Evolutionary conservation across 345 rosid genomes (phyloP).

Genomic region (Melaleuca quinquenervia): DNA sequence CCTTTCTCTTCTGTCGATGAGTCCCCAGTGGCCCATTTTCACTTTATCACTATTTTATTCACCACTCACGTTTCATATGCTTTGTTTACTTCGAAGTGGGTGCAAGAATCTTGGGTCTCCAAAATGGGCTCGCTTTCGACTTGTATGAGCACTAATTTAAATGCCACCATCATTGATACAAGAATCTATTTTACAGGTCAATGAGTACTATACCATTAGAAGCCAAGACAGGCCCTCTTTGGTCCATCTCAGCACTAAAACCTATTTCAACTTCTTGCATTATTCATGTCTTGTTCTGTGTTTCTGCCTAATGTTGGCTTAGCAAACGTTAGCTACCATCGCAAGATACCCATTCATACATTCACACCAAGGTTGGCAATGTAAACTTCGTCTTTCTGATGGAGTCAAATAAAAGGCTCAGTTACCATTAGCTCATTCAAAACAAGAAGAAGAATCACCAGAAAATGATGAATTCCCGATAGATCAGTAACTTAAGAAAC

Average conservation of each 20-base stretch:
- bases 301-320: background rate
- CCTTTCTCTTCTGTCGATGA: slow-evolving; percentile 6
- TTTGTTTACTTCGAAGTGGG: slow-evolving; percentile 15
- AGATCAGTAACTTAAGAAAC: slow-evolving; percentile 1
- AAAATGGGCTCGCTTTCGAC: slow-evolving; percentile 19
- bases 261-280: background rate
- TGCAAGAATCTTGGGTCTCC: slow-evolving; percentile 22
- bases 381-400: background rate
- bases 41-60: slow-evolving; percentile 11
- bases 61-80: background rate
- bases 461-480: background rate
- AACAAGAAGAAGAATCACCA: background rate
- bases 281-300: background rate
- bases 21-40: background rate
- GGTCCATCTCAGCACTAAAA: background rate
- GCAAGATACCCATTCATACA: background rate
- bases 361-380: background rate
- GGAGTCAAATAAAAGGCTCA: background rate
- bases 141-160: background rate
- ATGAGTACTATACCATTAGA: background rate
- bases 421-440: background rate
- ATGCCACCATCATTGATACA: background rate
- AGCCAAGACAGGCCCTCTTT: background rate
- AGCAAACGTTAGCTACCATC: background rate
- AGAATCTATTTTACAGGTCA: background rate